Base-by-base conservation (phyloP, 805 yeast genomes). In the Spathaspora boniae region DNA sequence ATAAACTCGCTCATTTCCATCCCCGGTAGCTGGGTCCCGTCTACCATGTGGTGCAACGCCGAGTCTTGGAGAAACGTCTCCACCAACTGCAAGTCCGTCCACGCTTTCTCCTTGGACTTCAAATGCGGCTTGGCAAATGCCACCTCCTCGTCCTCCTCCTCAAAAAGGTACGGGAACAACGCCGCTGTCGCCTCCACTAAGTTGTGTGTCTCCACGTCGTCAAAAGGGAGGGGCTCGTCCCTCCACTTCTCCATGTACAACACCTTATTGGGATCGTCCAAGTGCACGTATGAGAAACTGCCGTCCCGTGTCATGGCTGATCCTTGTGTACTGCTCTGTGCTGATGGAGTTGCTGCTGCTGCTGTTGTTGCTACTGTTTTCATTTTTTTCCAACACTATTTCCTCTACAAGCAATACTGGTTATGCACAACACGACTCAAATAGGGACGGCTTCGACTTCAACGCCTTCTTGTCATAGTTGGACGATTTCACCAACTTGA, bases 401-500 rank as follows among this genome's bases (percentile, higher is more conserved):
- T 21, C 18, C 11, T 6, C 24, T 4, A 20, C 16, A 14, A 7
- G 18, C 24, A 30, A 26, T 16, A 16, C 26, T 9, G 15, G 25
- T 9, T 20, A 26, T 12, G 29, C 36, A 37, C 50, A 43, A 21
- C 29, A 18, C 12, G 37, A 32, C 44, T 75, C 81, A 48, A 75
- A 75, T 44, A 74, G 48, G 4, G 76, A 57, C 16, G 68, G 68
- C 45, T 65, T 73, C 14, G 46, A 48, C 29, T 50, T 53, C 50
- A 79, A 59, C 26, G 66, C 73, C 18, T 58, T 61, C 24, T 62
- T 63, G 16, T 62, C 64, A 27, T 70, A 58, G 28, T 68, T 62
- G 4, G 79, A 74, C 31, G 74, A 68, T 42, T 81, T 79, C 6
- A 85, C 85, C 48, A 93, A 70, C 56, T 88, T 84, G 72, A 93